Conservation (phyloP, 2,329 filamentous ascomycete genomes). For the Massarina eburnea region DNA sequence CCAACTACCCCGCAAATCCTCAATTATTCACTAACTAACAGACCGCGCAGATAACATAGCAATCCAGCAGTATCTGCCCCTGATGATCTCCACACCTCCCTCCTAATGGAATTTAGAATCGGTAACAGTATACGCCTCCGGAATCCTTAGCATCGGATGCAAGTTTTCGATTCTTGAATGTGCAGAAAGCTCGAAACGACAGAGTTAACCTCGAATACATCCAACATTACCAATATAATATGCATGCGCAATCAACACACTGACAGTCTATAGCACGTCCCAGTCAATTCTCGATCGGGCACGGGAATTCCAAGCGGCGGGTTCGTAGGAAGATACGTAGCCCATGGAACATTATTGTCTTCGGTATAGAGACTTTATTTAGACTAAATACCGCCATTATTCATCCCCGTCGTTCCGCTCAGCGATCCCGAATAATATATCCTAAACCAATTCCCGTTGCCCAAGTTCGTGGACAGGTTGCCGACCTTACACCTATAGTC, state of each 20-base stretch:
- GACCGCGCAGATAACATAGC: too few relatives aligned
- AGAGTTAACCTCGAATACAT: too few relatives aligned
- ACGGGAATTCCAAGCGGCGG: slow-evolving; percentile 8
- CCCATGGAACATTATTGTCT: too few relatives aligned
- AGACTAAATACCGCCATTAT: too few relatives aligned
- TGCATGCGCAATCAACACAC: slow-evolving; percentile 15
- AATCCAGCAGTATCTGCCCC: not conserved
- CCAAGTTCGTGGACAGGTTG: slow-evolving; percentile 4
- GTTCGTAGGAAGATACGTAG: too few relatives aligned
- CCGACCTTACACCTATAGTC: slow-evolving; percentile 7
- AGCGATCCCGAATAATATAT: slow-evolving; percentile 8
- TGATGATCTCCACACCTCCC: slow-evolving; percentile 2
- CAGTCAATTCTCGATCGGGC: slow-evolving; percentile 5
- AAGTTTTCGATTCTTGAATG: too few relatives aligned
- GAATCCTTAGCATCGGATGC: slow-evolving; percentile 5
- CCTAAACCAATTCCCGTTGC: slow-evolving; percentile 12
- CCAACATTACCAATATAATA: too few relatives aligned
- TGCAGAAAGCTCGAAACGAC: not conserved
- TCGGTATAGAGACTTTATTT: too few relatives aligned
- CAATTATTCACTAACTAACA: too few relatives aligned
- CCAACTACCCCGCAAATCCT: too few relatives aligned
- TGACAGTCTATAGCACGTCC: slow-evolving; percentile 9
- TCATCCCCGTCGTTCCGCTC: too few relatives aligned
- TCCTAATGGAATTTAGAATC: slow-evolving; percentile 5
- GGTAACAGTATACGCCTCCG: slow-evolving; percentile 5